Evolutionary conservation across 2,329 filamentous ascomycete genomes (phyloP), one percentile per base, ranked within the genome.

Genomic region (Aureobasidium mangrovei): DNA sequence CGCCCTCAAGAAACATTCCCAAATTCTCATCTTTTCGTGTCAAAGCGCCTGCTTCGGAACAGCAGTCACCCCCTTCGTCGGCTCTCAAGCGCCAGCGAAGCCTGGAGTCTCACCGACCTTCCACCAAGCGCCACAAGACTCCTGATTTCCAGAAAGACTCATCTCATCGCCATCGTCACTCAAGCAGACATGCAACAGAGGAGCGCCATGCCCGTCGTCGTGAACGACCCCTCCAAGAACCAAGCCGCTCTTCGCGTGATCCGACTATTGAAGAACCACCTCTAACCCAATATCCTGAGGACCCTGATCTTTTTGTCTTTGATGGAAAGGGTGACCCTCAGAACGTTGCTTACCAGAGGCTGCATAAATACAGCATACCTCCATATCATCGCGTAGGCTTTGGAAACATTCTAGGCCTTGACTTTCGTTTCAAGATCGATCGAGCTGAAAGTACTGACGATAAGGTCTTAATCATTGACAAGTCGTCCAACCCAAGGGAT

Each of bases 251-350:
- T 35, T 35, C 32, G 7, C 32, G 32, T 35, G 32, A 35, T 35
- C 12, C 29, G 10, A 7, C 18, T 12, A 40, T 12, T 4, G 12
- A 24, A 9, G 8, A 42, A 9, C 4, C 39, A 7, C 27, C 28
- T 29, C 28, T 32, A 7, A 8, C 27, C 12, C 48, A 29, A 2
- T 39, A 43, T 12, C 8, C 42, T n/a, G 24, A 39, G 1, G 35
- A 18, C 28, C 56, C 62, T 46, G 65, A 63, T 38, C 64, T 77
- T 3, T 91, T 81, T 65, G 62, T 81, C 42, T 63, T 87, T 49
- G 91, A 97, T 68, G 81, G 74, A 40, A 83, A 82, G 63, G 91
- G 91, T 0, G 91, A 97, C 63, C 73, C 77, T 4, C 77, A 89
- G 45, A 89, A 93, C 60, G 68, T 85, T 42, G 78, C 78, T 28